Conservation (phyloP, 345 rosid genomes). For the Populus alba region DNA sequence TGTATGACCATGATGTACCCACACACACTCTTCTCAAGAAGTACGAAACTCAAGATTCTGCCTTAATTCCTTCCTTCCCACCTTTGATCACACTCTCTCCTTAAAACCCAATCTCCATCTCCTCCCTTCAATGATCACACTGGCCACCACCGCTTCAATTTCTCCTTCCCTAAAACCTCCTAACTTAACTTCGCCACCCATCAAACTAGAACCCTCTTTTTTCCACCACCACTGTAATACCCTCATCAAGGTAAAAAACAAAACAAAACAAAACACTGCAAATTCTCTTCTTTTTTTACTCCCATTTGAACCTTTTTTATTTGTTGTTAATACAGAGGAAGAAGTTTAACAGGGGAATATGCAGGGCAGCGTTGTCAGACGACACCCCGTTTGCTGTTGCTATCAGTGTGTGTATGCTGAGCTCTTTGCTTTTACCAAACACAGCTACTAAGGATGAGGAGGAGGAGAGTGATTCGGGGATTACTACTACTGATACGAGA, state of each 20-base stretch:
- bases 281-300: neutral
- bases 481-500: constrained; percentile 68
- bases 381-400: constrained; percentile 72
- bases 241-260: constrained; percentile 29
- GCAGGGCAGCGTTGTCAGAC: constrained; percentile 64
- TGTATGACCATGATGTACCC: too few relatives aligned
- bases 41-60: neutral
- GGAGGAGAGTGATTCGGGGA: constrained; percentile 42
- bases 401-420: constrained; percentile 72
- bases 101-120: neutral
- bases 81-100: neutral
- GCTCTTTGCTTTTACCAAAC: constrained; percentile 62
- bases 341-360: constrained; percentile 26
- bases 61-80: neutral
- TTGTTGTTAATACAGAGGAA: constrained; percentile 22
- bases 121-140: constrained; percentile 19
- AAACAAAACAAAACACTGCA: neutral
- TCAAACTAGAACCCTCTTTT: constrained; percentile 1
- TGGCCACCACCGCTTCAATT: neutral
- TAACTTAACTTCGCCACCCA: constrained; percentile 3
- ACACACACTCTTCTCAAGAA: neutral
- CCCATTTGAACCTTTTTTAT: neutral
- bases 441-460: constrained; percentile 29
- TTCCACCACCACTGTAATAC: constrained; percentile 1
- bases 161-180: constrained; percentile 15